These are phyloP conservation scores for Termitomyces sp. DNA, from an alignment of 768 basidiomycete species.

Conservation along the genomic window DNA sequence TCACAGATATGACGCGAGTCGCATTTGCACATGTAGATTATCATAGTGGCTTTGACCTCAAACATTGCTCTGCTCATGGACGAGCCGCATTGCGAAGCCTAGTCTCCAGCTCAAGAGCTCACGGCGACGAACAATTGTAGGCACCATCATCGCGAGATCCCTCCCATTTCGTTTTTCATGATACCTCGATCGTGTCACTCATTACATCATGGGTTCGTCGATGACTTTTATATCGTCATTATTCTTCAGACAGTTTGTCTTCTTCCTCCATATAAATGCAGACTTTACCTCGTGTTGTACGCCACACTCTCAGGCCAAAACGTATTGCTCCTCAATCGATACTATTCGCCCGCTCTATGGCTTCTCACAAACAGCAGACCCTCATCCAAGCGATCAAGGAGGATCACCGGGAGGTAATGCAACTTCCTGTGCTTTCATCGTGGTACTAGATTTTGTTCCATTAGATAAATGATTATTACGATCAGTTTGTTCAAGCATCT, in stretches of 20 bases:
- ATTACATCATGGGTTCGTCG: neutral
- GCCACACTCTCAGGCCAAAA: neutral
- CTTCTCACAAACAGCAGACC: conserved; percentile 19
- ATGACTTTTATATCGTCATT: neutral
- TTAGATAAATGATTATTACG: conserved; percentile 56
- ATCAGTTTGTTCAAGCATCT: conserved; percentile 36
- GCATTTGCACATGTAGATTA: neutral
- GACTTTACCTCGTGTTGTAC: neutral
- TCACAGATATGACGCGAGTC: neutral
- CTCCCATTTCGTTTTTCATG: neutral
- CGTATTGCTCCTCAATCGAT: neutral
- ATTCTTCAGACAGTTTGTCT: neutral
- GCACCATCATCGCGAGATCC: neutral
- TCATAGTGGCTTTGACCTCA: neutral
- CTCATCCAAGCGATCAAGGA: conserved; percentile 41
- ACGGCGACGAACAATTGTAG: neutral
- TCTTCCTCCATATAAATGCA: neutral
- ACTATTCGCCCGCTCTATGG: conserved; percentile 8
- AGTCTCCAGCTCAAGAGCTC: neutral
- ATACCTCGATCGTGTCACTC: neutral
- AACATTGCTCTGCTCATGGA: neutral
- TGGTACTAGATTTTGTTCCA: neutral
- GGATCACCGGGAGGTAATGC: conserved; percentile 41
- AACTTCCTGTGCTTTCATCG: neutral
- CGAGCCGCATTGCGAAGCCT: neutral